Base-by-base conservation (phyloP, 805 yeast genomes). In the Wickerhamomyces strasburgensis region DNA sequence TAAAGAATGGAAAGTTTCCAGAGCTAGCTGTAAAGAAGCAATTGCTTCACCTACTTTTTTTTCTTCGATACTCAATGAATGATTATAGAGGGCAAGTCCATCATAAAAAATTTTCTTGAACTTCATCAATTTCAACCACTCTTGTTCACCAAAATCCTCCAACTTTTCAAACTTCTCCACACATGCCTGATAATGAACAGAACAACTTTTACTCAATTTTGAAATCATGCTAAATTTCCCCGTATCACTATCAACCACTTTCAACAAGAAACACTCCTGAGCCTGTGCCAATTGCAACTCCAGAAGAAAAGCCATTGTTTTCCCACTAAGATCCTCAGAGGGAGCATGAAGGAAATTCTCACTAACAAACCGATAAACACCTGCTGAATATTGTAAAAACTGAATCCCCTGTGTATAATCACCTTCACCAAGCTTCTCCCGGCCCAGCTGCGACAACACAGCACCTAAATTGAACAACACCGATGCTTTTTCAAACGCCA, bases 261-360 rank as follows among this genome's bases (percentile, higher is more conserved):
- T 81, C 51, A 80, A 56, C 3, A 82, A 61, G 56, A 90, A 89
- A 6, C 83, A 72, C 47, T 93, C 96, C 55, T 89, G 96, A 3
- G 93, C 86, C 57, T 90, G 96, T 0, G 94, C 93, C 38, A 87
- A 64, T 75, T 82, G 77, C 37, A 89, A 57, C 45, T 71, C 72
- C 13, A 70, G 57, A 34, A 90, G 67, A 25, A 85, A 80, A 29
- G 70, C 68, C 8, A 85, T 75, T 1, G 86, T 78, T 16, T 80
- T 75, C 24, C 82, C 83, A 42, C 72, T 67, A 34, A 89, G 63
- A 58, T 90, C 98, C 5, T 70, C 65, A 4, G 88, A 76, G 1
- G 98, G 96, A 0, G 96, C 90, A 60, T 89, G 93, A 32, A 88
- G 62, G 59, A 90, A 90, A 58, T 83, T 84, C 47, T 84, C 90